Base-by-base conservation (phyloP, 768 basidiomycete species). In the Calocybe indica region DNA sequence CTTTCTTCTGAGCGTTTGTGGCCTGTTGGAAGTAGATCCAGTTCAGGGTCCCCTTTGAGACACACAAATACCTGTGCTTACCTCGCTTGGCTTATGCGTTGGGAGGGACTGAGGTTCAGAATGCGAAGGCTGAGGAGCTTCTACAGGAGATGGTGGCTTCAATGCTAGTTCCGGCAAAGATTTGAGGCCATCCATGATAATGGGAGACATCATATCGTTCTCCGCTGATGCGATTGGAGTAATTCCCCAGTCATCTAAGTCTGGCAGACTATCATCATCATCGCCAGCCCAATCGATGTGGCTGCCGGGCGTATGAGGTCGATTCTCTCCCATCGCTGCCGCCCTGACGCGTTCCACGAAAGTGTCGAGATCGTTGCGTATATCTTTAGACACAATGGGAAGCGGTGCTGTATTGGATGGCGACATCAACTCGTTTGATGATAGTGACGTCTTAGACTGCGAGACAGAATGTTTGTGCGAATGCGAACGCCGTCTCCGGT, bases 221-320 rank as follows among this genome's bases (percentile, higher is more conserved):
- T 48, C 49, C 5, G 57, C 30, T 14, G 53, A 49, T 38, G 66
- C 62, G 13, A 62, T 65, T 12, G 80, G 71, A 13, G 72, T 72
- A 39, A 89, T 77, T 13, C 83, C 88, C 90, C 90, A 92, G 59
- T 92, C 90, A 59, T 92, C 80, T 28, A 92, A 72, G 63, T 89
- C 87, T 5, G 90, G 89, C 2, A 92, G 69, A 52, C 77, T 82
- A 57, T 85, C 84, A 52, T 92, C 88, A 48, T 92, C 89, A 54
- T 91, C 88, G 33, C 84, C 85, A 37, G 90, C 90, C 90, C 90
- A 92, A 63, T 92, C 88, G 49, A 91, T 85, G 53, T 91, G 88
- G 49, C 81, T 86, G 32, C 82, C 84, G 10, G 85, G 85, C 1
- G 85, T 85, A 11, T 76, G 67, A 9, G 86, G 82, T 38, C 85